phyloP scores from a whole-genome alignment of 1,284 basidiomycete genomes.

The Boletus hoseneyae region DNA sequence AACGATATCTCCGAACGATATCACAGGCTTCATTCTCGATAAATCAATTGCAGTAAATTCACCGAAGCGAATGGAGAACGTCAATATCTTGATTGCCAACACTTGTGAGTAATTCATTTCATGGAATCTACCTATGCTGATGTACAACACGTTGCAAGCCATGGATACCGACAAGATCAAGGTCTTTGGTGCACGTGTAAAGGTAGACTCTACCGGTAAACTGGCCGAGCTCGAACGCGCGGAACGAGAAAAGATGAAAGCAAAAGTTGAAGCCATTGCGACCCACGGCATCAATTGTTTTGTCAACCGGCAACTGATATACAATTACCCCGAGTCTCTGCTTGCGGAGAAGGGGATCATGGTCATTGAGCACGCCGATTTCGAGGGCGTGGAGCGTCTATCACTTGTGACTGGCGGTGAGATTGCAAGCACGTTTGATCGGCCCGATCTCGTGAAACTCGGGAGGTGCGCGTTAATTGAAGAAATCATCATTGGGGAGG shows the following conservation, averaged over 20 bases:
- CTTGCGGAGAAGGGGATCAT: conserved; percentile 93
- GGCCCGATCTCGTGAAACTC: conserved; percentile 91
- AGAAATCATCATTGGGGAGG: conserved; percentile 99
- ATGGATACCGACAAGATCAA: conserved; percentile 99
- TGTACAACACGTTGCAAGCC: conserved; percentile 44
- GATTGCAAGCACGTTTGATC: conserved; percentile 94
- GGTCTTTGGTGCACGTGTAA: conserved; percentile 95
- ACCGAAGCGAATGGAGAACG: conserved; percentile 92
- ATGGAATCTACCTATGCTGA: neutral
- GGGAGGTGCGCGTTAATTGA: conserved; percentile 95
- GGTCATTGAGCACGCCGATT: conserved; percentile 98
- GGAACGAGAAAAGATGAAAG: conserved; percentile 99
- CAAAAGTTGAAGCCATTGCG: conserved; percentile 94
- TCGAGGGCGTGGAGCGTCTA: conserved; percentile 96
- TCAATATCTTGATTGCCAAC: conserved; percentile 96
- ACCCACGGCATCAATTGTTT: conserved; percentile 97
- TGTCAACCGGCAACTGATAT: conserved; percentile 98
- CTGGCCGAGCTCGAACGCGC: conserved; percentile 97
- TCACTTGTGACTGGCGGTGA: conserved; percentile 98
- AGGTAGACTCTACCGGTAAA: conserved; percentile 95
- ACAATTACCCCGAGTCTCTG: conserved; percentile 98
- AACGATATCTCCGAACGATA: neutral
- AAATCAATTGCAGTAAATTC: conserved; percentile 96
- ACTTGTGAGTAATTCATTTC: conserved; percentile 63
- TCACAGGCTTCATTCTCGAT: conserved; percentile 92